Evolutionary conservation across 371 early-diverging fungal genomes (phyloP).

Genomic region (Mucor sp.): DNA sequence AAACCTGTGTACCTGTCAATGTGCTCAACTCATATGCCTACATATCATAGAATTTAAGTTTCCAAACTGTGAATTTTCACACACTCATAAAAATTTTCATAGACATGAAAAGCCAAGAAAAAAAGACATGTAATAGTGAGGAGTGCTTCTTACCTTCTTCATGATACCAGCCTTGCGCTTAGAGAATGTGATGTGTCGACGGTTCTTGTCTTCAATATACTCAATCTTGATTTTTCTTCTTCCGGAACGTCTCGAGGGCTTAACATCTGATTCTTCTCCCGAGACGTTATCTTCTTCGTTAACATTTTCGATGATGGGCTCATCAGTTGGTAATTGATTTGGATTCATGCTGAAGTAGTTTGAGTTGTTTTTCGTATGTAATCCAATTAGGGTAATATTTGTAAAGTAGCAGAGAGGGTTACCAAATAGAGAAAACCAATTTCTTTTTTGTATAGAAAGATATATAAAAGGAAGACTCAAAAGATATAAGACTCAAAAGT

Average conservation of each 20-base stretch:
- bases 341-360: slow-evolving; percentile 9
- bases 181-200: slow-evolving; percentile 96
- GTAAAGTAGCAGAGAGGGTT: slow-evolving; percentile 8
- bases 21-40: slow-evolving; percentile 96
- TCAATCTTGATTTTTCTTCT: slow-evolving; percentile 96
- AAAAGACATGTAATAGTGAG: background rate
- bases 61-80: background rate
- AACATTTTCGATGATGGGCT: slow-evolving; percentile 14
- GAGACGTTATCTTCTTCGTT: slow-evolving; percentile 22
- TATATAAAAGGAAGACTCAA: background rate
- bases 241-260: slow-evolving; percentile 68
- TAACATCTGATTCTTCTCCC: slow-evolving; percentile 50
- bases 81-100: background rate
- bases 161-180: slow-evolving; percentile 99
- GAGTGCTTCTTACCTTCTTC: slow-evolving; percentile 80
- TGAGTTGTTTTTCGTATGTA: background rate
- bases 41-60: background rate
- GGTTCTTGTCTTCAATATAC: slow-evolving; percentile 93
- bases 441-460: slow-evolving; percentile 2
- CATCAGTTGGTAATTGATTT: slow-evolving; percentile 10
- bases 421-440: slow-evolving; percentile 13
- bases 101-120: background rate
- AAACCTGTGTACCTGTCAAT: slow-evolving; percentile 97
- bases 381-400: slow-evolving; percentile 19
- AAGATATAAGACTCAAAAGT: background rate